Conservation (phyloP, 2,329 filamentous ascomycete species). For the Madurella fahalii region DNA sequence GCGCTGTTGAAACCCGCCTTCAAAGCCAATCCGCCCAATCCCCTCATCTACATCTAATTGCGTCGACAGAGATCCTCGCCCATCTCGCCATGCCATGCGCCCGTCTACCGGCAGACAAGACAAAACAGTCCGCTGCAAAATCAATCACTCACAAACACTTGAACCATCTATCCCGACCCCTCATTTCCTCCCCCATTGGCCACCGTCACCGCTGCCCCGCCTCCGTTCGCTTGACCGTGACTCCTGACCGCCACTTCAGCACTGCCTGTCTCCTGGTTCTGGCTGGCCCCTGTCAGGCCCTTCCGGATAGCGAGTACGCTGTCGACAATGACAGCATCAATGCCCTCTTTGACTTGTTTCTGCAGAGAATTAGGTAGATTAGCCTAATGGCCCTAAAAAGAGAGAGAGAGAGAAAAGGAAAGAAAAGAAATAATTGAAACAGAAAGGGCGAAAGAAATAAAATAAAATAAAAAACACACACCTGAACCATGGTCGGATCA, state of each 20-base stretch:
- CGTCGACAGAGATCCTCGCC: too few relatives aligned
- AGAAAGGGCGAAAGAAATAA: background rate
- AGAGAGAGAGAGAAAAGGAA: background rate
- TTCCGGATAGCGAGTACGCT: constrained; percentile 89
- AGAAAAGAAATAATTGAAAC: background rate
- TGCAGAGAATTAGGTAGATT: constrained; percentile 32
- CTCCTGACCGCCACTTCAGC: constrained; percentile 3
- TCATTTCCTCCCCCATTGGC: constrained; percentile 4
- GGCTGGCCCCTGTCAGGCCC: constrained; percentile 60
- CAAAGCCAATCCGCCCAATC: background rate
- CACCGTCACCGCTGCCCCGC: background rate
- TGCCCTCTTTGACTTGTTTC: constrained; percentile 89
- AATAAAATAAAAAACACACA: constrained; percentile 40
- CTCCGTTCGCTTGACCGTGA: background rate
- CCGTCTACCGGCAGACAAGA: too few relatives aligned
- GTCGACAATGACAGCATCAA: constrained; percentile 97
- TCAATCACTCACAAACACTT: background rate
- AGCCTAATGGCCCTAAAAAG: background rate
- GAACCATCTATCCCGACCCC: background rate
- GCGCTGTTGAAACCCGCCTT: constrained; percentile 12
- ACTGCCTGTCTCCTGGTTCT: constrained; percentile 15
- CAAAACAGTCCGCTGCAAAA: too few relatives aligned
- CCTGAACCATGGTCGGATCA: constrained; percentile 77
- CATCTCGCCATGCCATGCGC: too few relatives aligned
- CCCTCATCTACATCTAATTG: too few relatives aligned